These are phyloP conservation scores for Hemisphaericaspora subhashii DNA, from an alignment of 1,139 yeast genomes.

Conservation along the genomic window DNA sequence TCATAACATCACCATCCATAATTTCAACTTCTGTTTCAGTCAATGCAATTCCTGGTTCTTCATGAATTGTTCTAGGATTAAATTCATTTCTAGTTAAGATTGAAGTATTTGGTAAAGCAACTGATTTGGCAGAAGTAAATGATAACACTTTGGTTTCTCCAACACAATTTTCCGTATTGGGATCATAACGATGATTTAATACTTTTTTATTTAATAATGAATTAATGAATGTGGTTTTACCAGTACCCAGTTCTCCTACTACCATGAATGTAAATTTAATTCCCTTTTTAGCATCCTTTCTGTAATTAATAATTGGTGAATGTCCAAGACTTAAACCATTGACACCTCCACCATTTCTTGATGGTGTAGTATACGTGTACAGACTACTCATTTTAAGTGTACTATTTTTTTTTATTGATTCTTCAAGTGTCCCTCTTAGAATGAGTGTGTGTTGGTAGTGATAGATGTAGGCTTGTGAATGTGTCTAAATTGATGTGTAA, in stretches of 20 bases:
- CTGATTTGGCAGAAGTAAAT: slow-evolving; percentile 52
- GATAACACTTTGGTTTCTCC: slow-evolving; percentile 51
- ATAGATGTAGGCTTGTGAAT: too few species aligned
- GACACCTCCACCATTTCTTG: slow-evolving; percentile 16
- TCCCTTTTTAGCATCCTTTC: slow-evolving; percentile 81
- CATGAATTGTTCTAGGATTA: slow-evolving; percentile 44
- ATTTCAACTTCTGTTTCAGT: slow-evolving; percentile 71
- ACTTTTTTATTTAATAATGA: slow-evolving; percentile 65
- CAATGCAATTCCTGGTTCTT: slow-evolving; percentile 61
- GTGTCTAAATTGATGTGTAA: too few species aligned
- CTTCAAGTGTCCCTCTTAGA: too few species aligned
- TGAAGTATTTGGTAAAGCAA: slow-evolving; percentile 47
- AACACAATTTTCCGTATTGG: slow-evolving; percentile 19
- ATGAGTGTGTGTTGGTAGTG: too few species aligned
- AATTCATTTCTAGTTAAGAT: slow-evolving; percentile 44
- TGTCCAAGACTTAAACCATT: too few species aligned
- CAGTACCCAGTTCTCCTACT: slow-evolving; percentile 83
- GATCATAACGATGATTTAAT: slow-evolving; percentile 56
- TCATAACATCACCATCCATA: slow-evolving; percentile 75
- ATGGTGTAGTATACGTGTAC: slow-evolving; percentile 38
- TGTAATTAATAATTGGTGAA: slow-evolving; percentile 50
- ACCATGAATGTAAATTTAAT: slow-evolving; percentile 81
- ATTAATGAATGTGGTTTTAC: slow-evolving; percentile 84
- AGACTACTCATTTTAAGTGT: slow-evolving; percentile 22
- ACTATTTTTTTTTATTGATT: neutral